Base-by-base conservation (phyloP, 208 protist genomes). In the Herpetomonas muscarum region DNA sequence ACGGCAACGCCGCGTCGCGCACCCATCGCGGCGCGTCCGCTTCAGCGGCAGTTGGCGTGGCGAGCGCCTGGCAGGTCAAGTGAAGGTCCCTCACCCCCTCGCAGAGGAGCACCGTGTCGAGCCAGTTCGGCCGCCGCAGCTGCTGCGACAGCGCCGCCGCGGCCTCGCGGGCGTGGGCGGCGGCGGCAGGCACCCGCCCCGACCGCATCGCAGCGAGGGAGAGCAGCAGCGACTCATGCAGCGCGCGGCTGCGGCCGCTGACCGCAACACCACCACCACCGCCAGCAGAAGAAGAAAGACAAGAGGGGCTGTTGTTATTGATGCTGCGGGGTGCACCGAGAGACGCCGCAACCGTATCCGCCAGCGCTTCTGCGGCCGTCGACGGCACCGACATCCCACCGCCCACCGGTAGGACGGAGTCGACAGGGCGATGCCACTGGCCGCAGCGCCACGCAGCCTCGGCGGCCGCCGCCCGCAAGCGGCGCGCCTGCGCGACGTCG, bases 31-130 rank as follows among this genome's bases (percentile, higher is more conserved):
- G n/a, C n/a, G n/a, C n/a, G n/a, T n/a, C n/a, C n/a, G n/a, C n/a
- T n/a, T n/a, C n/a, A n/a, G n/a, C n/a, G n/a, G n/a, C n/a, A n/a
- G n/a, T n/a, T n/a, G n/a, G n/a, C n/a, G n/a, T n/a, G n/a, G n/a
- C n/a, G n/a, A n/a, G n/a, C n/a, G n/a, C n/a, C n/a, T n/a, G 34
- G 15, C 34, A 39, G 34, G 10, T 17, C 34, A 17, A 56, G 9
- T 67, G 64, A 39, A 90, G 64, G 30, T 85, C 64, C 12, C 62
- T 47, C 25, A 90, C 46, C n/a, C 73, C 76, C 58, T 90, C 79
- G 19, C 74, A 67, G 2, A 71, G 64, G 12, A 86, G 24, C 37
- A 86, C 61, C 2, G 60, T 58, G 0, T 51, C 10, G 24, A 76
- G 55, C 42, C 76, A 73, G 13, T 65, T 76, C 1, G 66, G 67